These are phyloP conservation scores for Dianthus caryophyllus DNA, from an alignment of 148 eudicot species.

Conservation along the genomic window DNA sequence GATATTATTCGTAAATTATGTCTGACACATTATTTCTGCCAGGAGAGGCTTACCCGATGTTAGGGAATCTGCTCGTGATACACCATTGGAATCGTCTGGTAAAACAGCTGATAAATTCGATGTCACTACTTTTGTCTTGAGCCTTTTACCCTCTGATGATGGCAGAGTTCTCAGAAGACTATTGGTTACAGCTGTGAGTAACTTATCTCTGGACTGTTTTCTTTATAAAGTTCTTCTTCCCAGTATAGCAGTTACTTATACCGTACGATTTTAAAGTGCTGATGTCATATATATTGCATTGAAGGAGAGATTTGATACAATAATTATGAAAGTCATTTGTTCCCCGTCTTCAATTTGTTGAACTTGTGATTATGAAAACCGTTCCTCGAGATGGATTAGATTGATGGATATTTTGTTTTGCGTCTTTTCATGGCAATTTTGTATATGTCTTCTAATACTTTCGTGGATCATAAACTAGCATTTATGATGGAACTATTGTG, in stretches of 20 bases:
- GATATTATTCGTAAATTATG: not conserved
- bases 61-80: slow-evolving; percentile 26
- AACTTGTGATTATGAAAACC: too few species aligned
- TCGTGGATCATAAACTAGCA: not conserved
- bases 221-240: not conserved
- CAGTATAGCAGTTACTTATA: not conserved
- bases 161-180: slow-evolving; percentile 83
- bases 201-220: slow-evolving; percentile 9
- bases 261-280: not conserved
- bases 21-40: slow-evolving; percentile 15
- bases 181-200: slow-evolving; percentile 82
- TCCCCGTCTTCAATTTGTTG: too few species aligned
- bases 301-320: not conserved
- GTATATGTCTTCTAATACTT: too few species aligned
- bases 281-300: too few species aligned
- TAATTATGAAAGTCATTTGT: not conserved
- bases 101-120: slow-evolving; percentile 36
- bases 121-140: slow-evolving; percentile 56
- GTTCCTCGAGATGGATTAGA: too few species aligned
- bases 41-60: slow-evolving; percentile 53
- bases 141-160: slow-evolving; percentile 64
- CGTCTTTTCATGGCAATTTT: too few species aligned
- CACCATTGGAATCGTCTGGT: slow-evolving; percentile 29
- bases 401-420: too few species aligned
- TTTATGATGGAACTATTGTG: not conserved